Evolutionary conservation across 306 rosid species (phyloP).

Genomic region (Ormosia emarginata): DNA sequence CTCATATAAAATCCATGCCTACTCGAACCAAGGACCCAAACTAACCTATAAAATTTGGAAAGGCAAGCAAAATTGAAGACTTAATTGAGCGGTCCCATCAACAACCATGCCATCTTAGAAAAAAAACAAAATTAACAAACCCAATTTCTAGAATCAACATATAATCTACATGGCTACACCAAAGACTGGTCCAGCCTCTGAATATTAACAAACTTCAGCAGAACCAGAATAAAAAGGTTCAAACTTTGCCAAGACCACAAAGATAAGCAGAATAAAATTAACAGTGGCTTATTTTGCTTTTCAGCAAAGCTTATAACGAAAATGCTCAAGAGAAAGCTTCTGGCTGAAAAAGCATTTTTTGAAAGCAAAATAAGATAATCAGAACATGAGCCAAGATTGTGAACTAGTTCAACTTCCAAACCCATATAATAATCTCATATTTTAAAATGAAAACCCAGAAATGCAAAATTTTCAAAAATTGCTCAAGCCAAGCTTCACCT

Average conservation of each 20-base stretch:
- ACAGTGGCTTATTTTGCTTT: neutral
- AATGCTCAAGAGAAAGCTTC: neutral
- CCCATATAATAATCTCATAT: slow-evolving; percentile 11
- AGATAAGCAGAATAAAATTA: slow-evolving; percentile 1
- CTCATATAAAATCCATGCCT: slow-evolving; percentile 30
- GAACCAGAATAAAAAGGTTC: neutral
- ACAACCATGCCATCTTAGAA: neutral
- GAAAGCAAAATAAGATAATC: neutral
- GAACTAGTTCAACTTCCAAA: slow-evolving; percentile 12
- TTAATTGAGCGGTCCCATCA: neutral
- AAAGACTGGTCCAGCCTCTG: neutral
- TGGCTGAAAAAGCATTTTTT: neutral
- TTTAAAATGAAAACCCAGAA: slow-evolving; percentile 3
- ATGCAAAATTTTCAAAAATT: neutral
- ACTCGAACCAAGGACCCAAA: slow-evolving; percentile 27
- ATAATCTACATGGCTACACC: neutral
- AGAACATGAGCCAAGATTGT: neutral
- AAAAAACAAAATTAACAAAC: neutral
- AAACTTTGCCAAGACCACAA: neutral
- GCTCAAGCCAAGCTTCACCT: neutral
- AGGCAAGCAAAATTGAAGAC: neutral
- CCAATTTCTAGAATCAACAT: neutral
- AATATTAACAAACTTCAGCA: neutral
- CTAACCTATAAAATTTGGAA: slow-evolving; percentile 24
- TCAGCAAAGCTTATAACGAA: neutral